Base-by-base conservation (phyloP, 2,329 filamentous ascomycete species). In the Alternaria solani region DNA sequence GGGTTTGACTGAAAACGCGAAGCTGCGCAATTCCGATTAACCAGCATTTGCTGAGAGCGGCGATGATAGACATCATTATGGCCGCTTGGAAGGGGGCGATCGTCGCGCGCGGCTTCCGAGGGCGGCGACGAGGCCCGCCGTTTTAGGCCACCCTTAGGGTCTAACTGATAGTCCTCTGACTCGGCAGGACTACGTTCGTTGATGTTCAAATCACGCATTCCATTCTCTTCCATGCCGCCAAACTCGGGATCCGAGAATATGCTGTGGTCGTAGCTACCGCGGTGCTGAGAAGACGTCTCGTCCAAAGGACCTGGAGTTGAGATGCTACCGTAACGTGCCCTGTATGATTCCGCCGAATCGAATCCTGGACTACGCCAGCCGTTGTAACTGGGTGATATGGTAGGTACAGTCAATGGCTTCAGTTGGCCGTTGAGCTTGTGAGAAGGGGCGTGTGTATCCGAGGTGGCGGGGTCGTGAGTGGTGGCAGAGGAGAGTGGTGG, bases 101-200 rank as follows among this genome's bases (percentile, higher is more conserved):
- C 81, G 51, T 83, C 82, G 48, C 81, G 79, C 47, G 76, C 70
- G 51, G 82, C 82, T 68, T 89, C 87, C 57, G 84, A 82, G 39
- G 87, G 88, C 20, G 88, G 87, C 55, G 87, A 89, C 14, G 87
- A 88, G 61, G 88, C 88, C 59, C 88, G 83, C 72, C 88, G 82
- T 76, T 90, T 91, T 67, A 86, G 84, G 49, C 87, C 87, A 55
- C 84, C 81, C 68, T 81, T 84, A 25, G 81, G 79, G 52, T 71
- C 75, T 46, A 72, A 64, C 41, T 78, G 75, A 47, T 81, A 81
- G 39, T 83, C 82, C 18, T 82, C 79, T 32, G 76, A 80, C 28
- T 76, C 78, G 44, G 80, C 75, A 53, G 78, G 81, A 69, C 80
- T 83, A 62, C 83, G 80, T 58, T 87, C 85, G 62, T 85, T 83